Conservation (phyloP, 2,329 filamentous ascomycete genomes). For the Sarocladium brachiariae region DNA sequence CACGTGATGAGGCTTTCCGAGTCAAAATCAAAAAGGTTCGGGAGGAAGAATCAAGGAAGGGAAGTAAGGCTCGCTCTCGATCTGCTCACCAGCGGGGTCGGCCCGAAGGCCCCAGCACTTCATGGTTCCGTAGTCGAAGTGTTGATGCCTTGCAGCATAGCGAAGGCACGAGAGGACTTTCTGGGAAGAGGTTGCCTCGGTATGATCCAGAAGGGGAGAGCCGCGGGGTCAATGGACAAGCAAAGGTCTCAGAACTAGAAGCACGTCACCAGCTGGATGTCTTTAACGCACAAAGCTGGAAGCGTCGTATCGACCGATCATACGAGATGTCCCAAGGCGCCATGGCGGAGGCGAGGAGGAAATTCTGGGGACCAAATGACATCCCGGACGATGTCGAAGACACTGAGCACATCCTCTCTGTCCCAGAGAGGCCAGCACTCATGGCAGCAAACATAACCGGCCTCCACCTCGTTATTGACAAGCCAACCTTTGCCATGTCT, state of each 20-base stretch:
- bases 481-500: constrained; percentile 80
- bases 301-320: constrained; percentile 75
- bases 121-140: constrained; percentile 48
- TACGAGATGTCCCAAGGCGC: constrained; percentile 61
- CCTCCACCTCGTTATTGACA: constrained; percentile 78
- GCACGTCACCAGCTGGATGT: constrained; percentile 68
- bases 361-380: constrained; percentile 78
- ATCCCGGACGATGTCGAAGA: constrained; percentile 76
- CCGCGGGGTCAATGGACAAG: constrained; percentile 59
- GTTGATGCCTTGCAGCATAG: constrained; percentile 34
- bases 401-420: constrained; percentile 75
- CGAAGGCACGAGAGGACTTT: neutral
- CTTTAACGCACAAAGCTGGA: constrained; percentile 89
- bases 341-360: constrained; percentile 70
- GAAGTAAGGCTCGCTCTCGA: constrained; percentile 46
- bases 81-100: constrained; percentile 39
- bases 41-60: constrained; percentile 57
- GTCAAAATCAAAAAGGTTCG: constrained; percentile 81
- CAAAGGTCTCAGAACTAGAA: constrained; percentile 67
- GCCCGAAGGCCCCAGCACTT: constrained; percentile 21
- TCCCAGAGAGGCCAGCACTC: constrained; percentile 77
- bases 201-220: constrained; percentile 75
- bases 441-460: constrained; percentile 78
- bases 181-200: constrained; percentile 41
- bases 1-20: constrained; percentile 82